Conservation (phyloP, 257 asterid species). For the Jacaranda mimosifolia region DNA sequence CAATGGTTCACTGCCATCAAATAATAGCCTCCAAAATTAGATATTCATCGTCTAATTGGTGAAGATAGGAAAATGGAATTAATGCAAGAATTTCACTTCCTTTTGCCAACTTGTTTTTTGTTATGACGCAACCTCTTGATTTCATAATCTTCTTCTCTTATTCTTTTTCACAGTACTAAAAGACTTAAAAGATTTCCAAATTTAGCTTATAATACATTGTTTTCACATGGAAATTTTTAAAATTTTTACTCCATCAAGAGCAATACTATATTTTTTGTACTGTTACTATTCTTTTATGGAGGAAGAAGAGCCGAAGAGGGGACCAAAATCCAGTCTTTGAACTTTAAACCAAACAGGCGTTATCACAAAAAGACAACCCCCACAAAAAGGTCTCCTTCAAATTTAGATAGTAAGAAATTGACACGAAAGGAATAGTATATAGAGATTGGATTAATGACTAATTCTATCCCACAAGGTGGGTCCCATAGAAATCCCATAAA, state of each 20-base stretch:
- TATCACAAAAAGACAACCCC: slow-evolving; percentile 45
- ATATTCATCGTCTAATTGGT: too few species aligned
- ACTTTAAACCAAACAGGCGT: slow-evolving; percentile 33
- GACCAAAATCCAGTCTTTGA: slow-evolving; percentile 48
- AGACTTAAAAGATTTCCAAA: background rate
- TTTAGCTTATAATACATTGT: background rate
- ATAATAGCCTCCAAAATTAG: too few species aligned
- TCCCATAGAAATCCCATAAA: slow-evolving; percentile 62
- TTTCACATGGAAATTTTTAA: background rate
- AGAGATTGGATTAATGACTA: slow-evolving; percentile 45
- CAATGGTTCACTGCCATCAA: too few species aligned
- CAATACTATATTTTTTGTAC: background rate
- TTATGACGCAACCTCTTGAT: too few species aligned
- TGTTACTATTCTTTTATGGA: slow-evolving; percentile 22
- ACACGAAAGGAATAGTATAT: slow-evolving; percentile 5
- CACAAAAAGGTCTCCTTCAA: slow-evolving; percentile 54
- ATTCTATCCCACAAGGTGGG: slow-evolving; percentile 42
- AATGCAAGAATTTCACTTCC: too few species aligned
- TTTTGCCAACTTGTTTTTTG: too few species aligned
- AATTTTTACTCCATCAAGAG: slow-evolving; percentile 7
- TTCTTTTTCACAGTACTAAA: background rate
- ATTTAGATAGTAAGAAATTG: slow-evolving; percentile 36
- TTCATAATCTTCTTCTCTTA: too few species aligned
- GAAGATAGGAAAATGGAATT: too few species aligned
- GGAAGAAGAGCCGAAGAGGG: slow-evolving; percentile 40